Conservation (phyloP, 2,329 filamentous ascomycete genomes). For the Colletotrichum sp. region DNA sequence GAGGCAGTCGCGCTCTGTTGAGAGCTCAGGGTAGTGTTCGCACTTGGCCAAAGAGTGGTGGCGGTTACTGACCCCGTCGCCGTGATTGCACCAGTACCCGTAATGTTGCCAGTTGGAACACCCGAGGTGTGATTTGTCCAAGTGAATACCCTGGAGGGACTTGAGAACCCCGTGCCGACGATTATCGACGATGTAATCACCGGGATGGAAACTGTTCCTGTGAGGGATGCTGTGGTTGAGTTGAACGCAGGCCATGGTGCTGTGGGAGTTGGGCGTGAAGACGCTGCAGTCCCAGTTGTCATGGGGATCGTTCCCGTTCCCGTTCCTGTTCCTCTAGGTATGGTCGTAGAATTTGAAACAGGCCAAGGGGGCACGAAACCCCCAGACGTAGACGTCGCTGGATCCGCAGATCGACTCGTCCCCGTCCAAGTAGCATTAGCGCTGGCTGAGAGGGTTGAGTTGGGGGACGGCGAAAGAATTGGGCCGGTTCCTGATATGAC, state of each 20-base stretch:
- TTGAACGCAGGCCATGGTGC: not conserved
- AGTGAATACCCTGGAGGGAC: not conserved
- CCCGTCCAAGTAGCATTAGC: not conserved
- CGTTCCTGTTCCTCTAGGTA: not conserved
- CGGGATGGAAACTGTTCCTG: slow-evolving; percentile 2
- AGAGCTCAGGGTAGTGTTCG: not conserved
- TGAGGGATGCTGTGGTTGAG: not conserved
- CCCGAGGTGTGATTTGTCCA: not conserved
- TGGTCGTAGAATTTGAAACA: not conserved
- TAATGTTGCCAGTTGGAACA: not conserved
- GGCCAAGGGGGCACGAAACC: not conserved
- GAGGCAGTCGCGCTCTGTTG: not conserved
- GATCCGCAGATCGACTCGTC: not conserved
- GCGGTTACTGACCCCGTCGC: not conserved
- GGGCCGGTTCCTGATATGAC: not conserved
- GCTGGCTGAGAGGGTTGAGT: not conserved
- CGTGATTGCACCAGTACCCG: not conserved
- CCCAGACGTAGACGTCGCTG: not conserved
- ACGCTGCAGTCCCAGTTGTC: not conserved
- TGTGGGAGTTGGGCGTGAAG: not conserved
- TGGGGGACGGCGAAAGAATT: not conserved
- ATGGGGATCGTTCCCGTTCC: not conserved
- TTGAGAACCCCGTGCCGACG: not conserved
- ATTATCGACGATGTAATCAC: not conserved
- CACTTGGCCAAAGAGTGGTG: not conserved